Base-by-base conservation (phyloP, 2,329 filamentous ascomycete species). In the Microdochium trichocladiopsis region DNA sequence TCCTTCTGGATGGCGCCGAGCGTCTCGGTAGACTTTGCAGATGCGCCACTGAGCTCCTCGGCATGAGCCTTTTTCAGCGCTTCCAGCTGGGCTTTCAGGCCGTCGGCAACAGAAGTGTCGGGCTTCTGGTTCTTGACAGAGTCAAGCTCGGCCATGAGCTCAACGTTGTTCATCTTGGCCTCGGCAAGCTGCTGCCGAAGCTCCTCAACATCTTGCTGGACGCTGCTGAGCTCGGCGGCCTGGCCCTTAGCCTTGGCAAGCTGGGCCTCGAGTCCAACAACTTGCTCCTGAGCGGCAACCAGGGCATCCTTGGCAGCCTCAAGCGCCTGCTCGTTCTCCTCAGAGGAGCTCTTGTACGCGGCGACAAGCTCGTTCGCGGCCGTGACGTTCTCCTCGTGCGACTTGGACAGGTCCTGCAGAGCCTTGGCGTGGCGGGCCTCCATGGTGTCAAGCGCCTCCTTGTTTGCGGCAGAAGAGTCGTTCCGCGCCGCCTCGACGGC, bases 111-210 rank as follows among this genome's bases (percentile, higher is more conserved):
- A 0, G 74, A 71, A 2, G 75, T 82, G 61, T 84, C 80, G 6
- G 77, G 70, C 64, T 77, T 83, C 59, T 72, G 73, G 60, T 72
- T 82, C 68, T 74, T 77, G 47, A 72, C 66, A 8, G 79, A 79
- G 55, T 86, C 83, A 16, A 86, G 72, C 50, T 83, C 81, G 21
- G 82, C 81, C 64, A 80, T 74, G 10, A 80, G 75, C 52, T 76
- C 78, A 54, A 80, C 77, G 55, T 80, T 80, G 52, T 77, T 77
- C 70, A 83, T 81, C 71, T 83, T 83, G 57, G 79, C 78, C 49
- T 77, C 71, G 2, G 78, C 80, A 43, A 84, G 75, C 58, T 78
- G 72, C 58, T 77, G 75, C 52, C 74, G 73, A 56, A 83, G 64
- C 23, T 74, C 70, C 56, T 74, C 72, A 28, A 72, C 63, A 57